Base-by-base conservation (phyloP, 495 filamentous ascomycete genomes). In the Lophiotrema nucula region DNA sequence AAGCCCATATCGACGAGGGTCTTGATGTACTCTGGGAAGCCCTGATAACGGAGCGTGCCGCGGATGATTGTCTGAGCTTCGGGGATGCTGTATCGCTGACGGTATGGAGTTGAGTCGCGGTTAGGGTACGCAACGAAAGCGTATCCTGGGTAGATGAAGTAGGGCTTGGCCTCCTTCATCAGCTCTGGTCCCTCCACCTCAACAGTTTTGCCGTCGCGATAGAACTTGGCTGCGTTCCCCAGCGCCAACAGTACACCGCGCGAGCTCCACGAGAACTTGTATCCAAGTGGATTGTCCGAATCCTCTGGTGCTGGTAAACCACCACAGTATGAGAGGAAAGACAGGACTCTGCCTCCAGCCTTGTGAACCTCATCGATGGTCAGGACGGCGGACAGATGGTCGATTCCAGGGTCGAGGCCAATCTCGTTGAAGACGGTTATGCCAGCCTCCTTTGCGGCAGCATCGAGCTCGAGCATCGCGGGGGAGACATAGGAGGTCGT, bases 351-450 rank as follows among this genome's bases (percentile, higher is more conserved):
- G 67, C 92, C 93, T 47, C 91, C 92, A 16, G 80, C 87, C 16
- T 79, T 73, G 78, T 96, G 91, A 13, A 89, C 84, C 69, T 90
- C 83, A 37, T 85, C 78, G 65, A 98, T 96, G 38, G 86, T 91
- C 77, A 92, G 89, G 69, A 98, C 79, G 23, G 92, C 93, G 68
- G 95, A 91, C 6, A 92, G 72, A 70, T 90, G 90, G 67, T 95
- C 87, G 60, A 90, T 67, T 67, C 75, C 69, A 18, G 74, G 77
- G 54, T 79, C 84, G 42, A 95, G 72, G 53, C 92, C 92, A 70
- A 97, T 95, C 82, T 98, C 93, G 70, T 98, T 97, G 88, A 98
- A 88, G 56, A 98, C 91, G 0, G 90, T 95, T 65, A 98, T 97
- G 45, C 91, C 92, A 8, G 95, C 95, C 42, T 87, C 86, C 79